Evolutionary conservation across 2,329 filamentous ascomycete species (phyloP).

Genomic region (Epichloe typhina): DNA sequence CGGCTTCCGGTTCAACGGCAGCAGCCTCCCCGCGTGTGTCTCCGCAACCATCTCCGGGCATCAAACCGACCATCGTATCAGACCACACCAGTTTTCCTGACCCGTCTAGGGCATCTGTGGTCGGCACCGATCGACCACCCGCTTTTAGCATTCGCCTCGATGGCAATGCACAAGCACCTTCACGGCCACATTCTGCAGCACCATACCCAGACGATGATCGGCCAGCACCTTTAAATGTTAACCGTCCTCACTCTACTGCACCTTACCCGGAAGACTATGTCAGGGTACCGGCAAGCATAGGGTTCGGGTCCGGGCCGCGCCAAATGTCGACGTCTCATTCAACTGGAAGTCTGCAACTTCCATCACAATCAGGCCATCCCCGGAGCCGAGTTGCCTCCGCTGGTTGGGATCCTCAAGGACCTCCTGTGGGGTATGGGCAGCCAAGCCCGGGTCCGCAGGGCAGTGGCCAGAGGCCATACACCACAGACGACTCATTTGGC

Average conservation of each 20-base stretch:
- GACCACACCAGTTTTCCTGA: conserved; percentile 33
- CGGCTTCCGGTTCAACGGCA: conserved; percentile 12
- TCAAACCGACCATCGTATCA: conserved; percentile 23
- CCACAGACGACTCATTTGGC: conserved; percentile 11
- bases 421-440: conserved; percentile 25
- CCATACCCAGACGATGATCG: conserved; percentile 61
- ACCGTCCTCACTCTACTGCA: conserved; percentile 31
- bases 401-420: conserved; percentile 31
- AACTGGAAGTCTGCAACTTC: conserved; percentile 31
- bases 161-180: conserved; percentile 11
- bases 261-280: conserved; percentile 43
- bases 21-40: conserved; percentile 23
- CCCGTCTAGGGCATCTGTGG: conserved; percentile 27
- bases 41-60: conserved; percentile 29
- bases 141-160: conserved; percentile 40
- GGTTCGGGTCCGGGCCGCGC: conserved; percentile 25
- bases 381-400: conserved; percentile 30
- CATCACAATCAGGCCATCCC: conserved; percentile 15
- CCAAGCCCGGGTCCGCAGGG: conserved; percentile 21
- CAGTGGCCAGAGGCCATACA: conserved; percentile 8
- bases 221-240: conserved; percentile 33
- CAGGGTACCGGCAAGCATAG: conserved; percentile 19
- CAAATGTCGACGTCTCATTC: conserved; percentile 31
- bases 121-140: conserved; percentile 26
- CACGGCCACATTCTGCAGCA: conserved; percentile 42